These are phyloP conservation scores for Cystofilobasidium macerans DNA, from an alignment of 768 basidiomycete species.

Conservation along the genomic window DNA sequence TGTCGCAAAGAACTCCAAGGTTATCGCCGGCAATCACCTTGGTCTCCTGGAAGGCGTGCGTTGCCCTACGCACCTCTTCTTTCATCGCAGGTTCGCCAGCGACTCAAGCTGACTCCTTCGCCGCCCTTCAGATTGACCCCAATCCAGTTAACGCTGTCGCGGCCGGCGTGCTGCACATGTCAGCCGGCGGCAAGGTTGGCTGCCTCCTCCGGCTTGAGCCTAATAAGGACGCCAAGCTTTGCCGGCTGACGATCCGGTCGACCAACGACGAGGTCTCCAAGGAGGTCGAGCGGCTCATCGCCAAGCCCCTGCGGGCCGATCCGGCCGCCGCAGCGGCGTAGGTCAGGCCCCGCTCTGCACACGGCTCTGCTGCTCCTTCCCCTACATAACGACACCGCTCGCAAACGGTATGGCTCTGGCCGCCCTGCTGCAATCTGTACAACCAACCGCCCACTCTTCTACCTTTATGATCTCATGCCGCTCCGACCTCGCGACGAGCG, in stretches of 20 bases:
- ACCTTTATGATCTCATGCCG: not conserved
- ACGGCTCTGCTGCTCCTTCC: no score
- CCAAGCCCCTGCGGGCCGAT: slow-evolving; percentile 33
- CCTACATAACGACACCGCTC: no score
- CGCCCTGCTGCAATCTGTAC: no score
- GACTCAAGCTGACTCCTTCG: not conserved
- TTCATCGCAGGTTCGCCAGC: not conserved
- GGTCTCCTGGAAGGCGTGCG: slow-evolving; percentile 56
- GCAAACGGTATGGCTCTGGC: no score
- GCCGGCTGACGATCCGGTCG: slow-evolving; percentile 83
- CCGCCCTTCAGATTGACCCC: slow-evolving; percentile 55
- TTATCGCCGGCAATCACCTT: slow-evolving; percentile 66
- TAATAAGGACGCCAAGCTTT: slow-evolving; percentile 89
- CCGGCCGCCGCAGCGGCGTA: not conserved
- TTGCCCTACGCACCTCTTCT: not conserved
- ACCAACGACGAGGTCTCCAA: slow-evolving; percentile 72
- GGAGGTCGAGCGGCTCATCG: slow-evolving; percentile 37
- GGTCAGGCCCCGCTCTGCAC: not conserved
- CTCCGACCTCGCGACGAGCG: not conserved
- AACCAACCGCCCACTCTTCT: not conserved
- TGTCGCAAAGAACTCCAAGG: slow-evolving; percentile 56
- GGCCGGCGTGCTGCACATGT: slow-evolving; percentile 92
- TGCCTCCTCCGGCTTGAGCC: slow-evolving; percentile 88
- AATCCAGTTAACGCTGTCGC: slow-evolving; percentile 87
- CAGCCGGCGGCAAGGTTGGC: slow-evolving; percentile 84